Evolutionary conservation across 2,329 filamentous ascomycete genomes (phyloP), one percentile per base, ranked within the genome.

Genomic region (Aquanectria penicillioides): DNA sequence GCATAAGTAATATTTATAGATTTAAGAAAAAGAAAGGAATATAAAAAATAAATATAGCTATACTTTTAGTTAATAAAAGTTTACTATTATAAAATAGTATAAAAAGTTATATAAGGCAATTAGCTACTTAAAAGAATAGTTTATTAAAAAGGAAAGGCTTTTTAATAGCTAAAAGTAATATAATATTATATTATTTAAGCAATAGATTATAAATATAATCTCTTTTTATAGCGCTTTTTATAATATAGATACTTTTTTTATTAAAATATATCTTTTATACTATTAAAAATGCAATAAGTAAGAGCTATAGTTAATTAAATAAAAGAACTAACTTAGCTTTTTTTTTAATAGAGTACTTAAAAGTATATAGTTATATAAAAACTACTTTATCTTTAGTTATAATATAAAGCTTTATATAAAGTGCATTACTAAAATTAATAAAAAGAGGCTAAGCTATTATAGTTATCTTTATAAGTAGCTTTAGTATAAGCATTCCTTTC

Each of bases 401-500:
- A 12, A 33, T 31, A 15, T 50, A 31, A 13, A 15, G 25, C 29
- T 10, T 12, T 50, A 25, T 13, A 25, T 29, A 17, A 11, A 5
- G 5, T 40, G 34, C 49, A 22, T 18, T 41, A 49, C 22, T 3
- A 49, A 41, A 5, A 43, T 49, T 13, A n/a, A 36, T 20, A 36
- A 41, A 34, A 7, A 26, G 6, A 26, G 36, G 26, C 33, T 33
- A 26, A 11, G 34, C 2, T 26, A 34, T 2, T 33, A 34, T 20
- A 28, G 43, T 20, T 34, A 28, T 40, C 34, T 56, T 11, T 28
- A 56, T 36, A 15, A 56, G 37, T 18, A 6, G 25, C 52, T 56
- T 56, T 28, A 44, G 12, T 57, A 31, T 12, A 31, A 57, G 28
- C 34, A 55, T 11, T 41, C 48, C 6, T 55, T 48, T 22, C 43